phyloP scores from a whole-genome alignment of 805 yeast species.

The Huiozyma naganishii region DNA sequence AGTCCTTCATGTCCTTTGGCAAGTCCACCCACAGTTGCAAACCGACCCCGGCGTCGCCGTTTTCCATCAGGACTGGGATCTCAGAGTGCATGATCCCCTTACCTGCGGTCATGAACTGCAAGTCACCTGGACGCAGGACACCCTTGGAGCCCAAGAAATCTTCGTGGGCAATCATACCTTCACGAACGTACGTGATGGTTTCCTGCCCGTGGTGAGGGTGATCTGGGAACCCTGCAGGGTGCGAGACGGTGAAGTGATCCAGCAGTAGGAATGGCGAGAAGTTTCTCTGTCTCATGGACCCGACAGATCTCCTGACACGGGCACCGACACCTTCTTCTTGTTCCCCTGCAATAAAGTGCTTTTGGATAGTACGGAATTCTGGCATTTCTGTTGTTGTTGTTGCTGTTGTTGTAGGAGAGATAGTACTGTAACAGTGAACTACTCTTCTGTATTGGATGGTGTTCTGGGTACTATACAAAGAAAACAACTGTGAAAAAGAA shows the following conservation, averaged over 20 bases:
- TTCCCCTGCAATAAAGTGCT: conserved; percentile 47
- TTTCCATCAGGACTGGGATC: conserved; percentile 55
- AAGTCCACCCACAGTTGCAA: conserved; percentile 85
- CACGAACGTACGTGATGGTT: conserved; percentile 57
- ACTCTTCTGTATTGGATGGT: not conserved
- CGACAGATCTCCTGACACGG: conserved; percentile 69
- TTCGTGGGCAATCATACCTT: conserved; percentile 67
- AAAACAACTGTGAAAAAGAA: too few species aligned
- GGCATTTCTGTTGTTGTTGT: not conserved
- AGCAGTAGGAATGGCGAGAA: conserved; percentile 75
- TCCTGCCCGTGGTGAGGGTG: conserved; percentile 81
- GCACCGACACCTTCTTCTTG: conserved; percentile 89
- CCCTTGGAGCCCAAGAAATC: conserved; percentile 85
- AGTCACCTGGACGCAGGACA: conserved; percentile 65
- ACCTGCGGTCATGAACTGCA: conserved; percentile 93
- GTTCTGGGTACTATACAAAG: too few species aligned
- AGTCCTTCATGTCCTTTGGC: conserved; percentile 51
- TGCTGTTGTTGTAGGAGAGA: not conserved
- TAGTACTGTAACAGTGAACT: not conserved
- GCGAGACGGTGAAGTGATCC: conserved; percentile 60
- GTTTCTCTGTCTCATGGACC: conserved; percentile 53
- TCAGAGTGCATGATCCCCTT: conserved; percentile 79
- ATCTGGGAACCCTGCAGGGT: conserved; percentile 69
- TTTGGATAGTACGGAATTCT: conserved; percentile 35
- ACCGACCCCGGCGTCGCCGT: conserved; percentile 46